phyloP scores from a whole-genome alignment of 2,329 filamentous ascomycete species.

The Tolypocladium ovalisporum region DNA sequence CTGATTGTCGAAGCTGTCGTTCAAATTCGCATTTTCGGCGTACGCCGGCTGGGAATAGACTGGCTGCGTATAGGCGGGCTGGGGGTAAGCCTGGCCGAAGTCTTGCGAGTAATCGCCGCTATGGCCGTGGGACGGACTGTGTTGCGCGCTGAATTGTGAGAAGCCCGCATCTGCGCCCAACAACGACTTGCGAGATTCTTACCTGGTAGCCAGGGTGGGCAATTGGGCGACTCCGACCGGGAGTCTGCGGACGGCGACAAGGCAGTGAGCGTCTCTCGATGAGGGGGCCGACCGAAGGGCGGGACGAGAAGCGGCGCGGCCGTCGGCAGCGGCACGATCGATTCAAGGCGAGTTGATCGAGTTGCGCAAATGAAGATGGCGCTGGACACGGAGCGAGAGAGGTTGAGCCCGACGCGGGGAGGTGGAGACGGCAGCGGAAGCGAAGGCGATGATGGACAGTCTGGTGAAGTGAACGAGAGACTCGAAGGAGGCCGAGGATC shows the following conservation, averaged over 20 bases:
- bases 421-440: background rate
- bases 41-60: constrained; percentile 16
- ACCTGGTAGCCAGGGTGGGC: constrained; percentile 27
- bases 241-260: constrained; percentile 16
- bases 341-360: background rate
- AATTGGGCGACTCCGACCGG: constrained; percentile 21
- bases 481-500: background rate
- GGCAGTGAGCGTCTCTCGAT: background rate
- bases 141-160: constrained; percentile 18
- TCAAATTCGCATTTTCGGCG: constrained; percentile 14
- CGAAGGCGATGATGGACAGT: background rate
- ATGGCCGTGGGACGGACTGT: constrained; percentile 13
- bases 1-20: constrained; percentile 18
- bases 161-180: constrained; percentile 26
- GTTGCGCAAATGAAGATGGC: background rate
- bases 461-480: background rate
- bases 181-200: constrained; percentile 29
- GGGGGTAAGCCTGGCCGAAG: constrained; percentile 22
- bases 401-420: background rate
- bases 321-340: background rate
- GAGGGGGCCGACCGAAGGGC: background rate
- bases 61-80: constrained; percentile 15
- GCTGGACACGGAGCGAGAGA: background rate
- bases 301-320: background rate
- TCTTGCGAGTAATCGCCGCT: constrained; percentile 16